Conservation (phyloP, 148 eudicot species). For the Linanthus parryae region DNA sequence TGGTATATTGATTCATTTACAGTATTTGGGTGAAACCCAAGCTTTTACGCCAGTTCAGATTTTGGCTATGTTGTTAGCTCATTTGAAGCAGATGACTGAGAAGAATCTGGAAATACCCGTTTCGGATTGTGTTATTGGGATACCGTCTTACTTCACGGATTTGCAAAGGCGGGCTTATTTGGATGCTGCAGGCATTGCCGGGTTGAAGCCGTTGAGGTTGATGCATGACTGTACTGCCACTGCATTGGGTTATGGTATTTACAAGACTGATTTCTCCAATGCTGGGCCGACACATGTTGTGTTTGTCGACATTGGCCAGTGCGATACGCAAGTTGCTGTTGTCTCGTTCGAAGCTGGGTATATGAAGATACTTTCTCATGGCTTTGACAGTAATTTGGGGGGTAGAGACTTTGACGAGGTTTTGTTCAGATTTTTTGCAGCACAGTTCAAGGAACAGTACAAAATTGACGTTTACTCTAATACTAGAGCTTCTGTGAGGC, state of each 20-base stretch:
- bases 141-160: constrained; percentile 79
- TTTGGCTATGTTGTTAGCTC: constrained; percentile 85
- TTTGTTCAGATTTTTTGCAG: constrained; percentile 68
- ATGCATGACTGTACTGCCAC: constrained; percentile 94
- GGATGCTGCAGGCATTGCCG: constrained; percentile 70
- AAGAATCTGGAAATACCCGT: constrained; percentile 46
- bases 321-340: constrained; percentile 88
- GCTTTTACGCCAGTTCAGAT: constrained; percentile 74
- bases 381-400: constrained; percentile 72
- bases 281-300: constrained; percentile 40
- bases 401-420: constrained; percentile 96
- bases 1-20: constrained; percentile 56
- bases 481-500: constrained; percentile 68
- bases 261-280: constrained; percentile 51
- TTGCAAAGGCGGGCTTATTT: constrained; percentile 67
- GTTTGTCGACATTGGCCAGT: constrained; percentile 95
- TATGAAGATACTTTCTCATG: constrained; percentile 76
- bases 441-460: constrained; percentile 54
- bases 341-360: constrained; percentile 50
- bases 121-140: constrained; percentile 71
- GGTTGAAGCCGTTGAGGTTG: constrained; percentile 62
- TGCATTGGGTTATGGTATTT: constrained; percentile 91
- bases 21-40: constrained; percentile 46
- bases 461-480: constrained; percentile 66
- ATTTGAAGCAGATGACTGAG: constrained; percentile 71